Evolutionary conservation across 331 rosid species (phyloP).

Genomic region (Stylosanthes scabra): DNA sequence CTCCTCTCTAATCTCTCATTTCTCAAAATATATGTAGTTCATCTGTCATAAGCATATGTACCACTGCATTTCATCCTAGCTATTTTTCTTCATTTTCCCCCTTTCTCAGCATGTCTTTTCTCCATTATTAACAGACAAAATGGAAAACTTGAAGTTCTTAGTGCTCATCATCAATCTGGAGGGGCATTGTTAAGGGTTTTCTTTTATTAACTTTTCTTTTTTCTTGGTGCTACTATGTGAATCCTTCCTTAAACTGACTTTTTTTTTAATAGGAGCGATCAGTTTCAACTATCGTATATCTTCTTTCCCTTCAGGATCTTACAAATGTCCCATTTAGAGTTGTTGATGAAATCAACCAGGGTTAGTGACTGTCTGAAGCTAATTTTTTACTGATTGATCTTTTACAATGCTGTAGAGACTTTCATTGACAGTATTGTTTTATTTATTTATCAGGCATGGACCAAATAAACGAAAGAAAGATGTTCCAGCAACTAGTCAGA

Average conservation of each 20-base stretch:
- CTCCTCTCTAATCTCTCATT: no score
- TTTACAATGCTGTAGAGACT: constrained; percentile 17
- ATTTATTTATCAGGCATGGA: constrained; percentile 77
- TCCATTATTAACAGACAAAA: constrained; percentile 57
- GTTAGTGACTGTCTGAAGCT: constrained; percentile 49
- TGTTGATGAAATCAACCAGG: constrained; percentile 98
- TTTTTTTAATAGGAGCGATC: constrained; percentile 78
- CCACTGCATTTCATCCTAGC: constrained; percentile 10
- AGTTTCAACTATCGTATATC: constrained; percentile 95
- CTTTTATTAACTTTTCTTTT: background rate
- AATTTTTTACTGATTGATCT: constrained; percentile 18
- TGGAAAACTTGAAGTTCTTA: constrained; percentile 83
- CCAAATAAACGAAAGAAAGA: constrained; percentile 95
- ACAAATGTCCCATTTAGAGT: constrained; percentile 98
- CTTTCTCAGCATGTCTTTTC: constrained; percentile 31
- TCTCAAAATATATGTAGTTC: no score
- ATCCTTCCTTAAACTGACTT: constrained; percentile 27
- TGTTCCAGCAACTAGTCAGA: constrained; percentile 98
- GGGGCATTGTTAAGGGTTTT: constrained; percentile 64
- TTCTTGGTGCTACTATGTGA: constrained; percentile 17
- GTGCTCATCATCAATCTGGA: constrained; percentile 98
- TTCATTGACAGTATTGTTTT: background rate
- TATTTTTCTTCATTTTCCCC: background rate
- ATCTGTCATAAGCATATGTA: background rate
- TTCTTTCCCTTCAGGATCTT: constrained; percentile 96